phyloP scores from a whole-genome alignment of 371 early-diverging fungal species.

The Scutellospora calospora region DNA sequence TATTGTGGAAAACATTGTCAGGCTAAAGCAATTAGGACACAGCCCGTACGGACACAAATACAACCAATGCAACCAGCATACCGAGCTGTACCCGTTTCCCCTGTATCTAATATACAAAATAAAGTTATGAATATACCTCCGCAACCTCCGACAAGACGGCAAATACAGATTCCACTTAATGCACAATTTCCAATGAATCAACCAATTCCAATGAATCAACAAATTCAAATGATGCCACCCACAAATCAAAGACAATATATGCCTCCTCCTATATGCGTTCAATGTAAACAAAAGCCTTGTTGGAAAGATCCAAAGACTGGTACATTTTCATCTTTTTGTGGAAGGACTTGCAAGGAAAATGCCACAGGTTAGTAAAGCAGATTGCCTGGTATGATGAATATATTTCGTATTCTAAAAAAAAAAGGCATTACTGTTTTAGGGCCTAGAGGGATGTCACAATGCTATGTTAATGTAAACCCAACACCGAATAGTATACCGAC shows the following conservation, averaged over 20 bases:
- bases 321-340: neutral
- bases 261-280: neutral
- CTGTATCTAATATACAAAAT: neutral
- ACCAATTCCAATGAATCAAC: too few species aligned
- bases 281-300: constrained; percentile 1
- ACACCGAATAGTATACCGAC: too few species aligned
- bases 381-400: too few species aligned
- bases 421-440: too few species aligned
- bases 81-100: neutral
- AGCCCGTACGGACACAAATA: neutral
- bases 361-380: neutral
- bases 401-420: too few species aligned
- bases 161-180: too few species aligned
- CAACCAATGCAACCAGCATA: neutral
- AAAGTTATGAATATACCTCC: neutral
- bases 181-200: too few species aligned
- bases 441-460: too few species aligned
- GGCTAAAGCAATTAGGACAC: neutral
- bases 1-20: constrained; percentile 31
- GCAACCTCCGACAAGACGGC: too few species aligned
- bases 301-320: neutral
- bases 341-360: constrained; percentile 1
- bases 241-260: too few species aligned
- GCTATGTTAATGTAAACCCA: too few species aligned
- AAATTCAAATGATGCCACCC: too few species aligned